Evolutionary conservation across 208 protist species (phyloP).

Genomic region (Leishmania gerbilli): DNA sequence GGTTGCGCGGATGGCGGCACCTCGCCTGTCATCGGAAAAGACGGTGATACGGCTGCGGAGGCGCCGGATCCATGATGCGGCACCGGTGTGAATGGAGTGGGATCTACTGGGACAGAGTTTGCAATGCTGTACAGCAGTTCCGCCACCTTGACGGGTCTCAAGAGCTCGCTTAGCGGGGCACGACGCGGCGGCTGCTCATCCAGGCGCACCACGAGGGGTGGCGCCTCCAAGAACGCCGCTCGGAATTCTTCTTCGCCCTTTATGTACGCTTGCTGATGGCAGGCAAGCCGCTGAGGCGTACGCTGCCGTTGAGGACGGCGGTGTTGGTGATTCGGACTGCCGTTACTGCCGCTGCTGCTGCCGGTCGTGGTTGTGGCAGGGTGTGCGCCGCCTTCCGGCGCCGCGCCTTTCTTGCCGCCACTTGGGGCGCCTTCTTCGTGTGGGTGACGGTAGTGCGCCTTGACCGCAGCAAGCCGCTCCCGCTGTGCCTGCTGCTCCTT

Average conservation of each 20-base stretch:
- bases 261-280: slow-evolving; percentile 29
- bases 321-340: background rate
- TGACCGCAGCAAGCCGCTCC: slow-evolving; percentile 18
- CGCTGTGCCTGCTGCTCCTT: slow-evolving; percentile 10
- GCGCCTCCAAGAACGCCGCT: slow-evolving; percentile 34
- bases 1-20: background rate
- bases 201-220: slow-evolving; percentile 26
- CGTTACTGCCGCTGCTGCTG: background rate
- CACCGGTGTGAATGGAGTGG: background rate
- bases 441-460: slow-evolving; percentile 13
- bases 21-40: slow-evolving; percentile 1
- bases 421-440: background rate
- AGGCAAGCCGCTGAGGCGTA: slow-evolving; percentile 7
- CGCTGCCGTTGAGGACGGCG: background rate
- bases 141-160: slow-evolving; percentile 29
- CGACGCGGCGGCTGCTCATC: background rate
- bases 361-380: background rate
- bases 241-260: slow-evolving; percentile 36
- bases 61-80: background rate
- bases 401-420: background rate
- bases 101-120: background rate
- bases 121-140: slow-evolving; percentile 30
- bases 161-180: slow-evolving; percentile 16
- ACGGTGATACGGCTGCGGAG: background rate
- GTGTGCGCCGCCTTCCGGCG: background rate